Percentiles rank a stretch among this genome's conserved stretches.
Conservation (phyloP, 208 protist species). For the Leishmania major region DNA sequence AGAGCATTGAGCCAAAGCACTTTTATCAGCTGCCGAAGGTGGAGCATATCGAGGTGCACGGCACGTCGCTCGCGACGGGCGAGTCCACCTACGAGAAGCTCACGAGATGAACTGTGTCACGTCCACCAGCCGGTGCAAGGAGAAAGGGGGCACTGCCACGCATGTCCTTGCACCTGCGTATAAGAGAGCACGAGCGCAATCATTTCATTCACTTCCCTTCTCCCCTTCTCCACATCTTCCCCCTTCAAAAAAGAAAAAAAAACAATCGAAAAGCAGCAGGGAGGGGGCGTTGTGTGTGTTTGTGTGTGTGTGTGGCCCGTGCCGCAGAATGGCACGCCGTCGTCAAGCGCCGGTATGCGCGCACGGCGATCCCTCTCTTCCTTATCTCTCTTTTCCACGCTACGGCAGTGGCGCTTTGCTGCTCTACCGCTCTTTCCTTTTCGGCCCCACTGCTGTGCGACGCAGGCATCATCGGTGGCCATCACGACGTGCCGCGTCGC, state of each 20-base stretch:
- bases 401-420: neutral
- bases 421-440: neutral
- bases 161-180: neutral
- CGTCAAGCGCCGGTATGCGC: neutral
- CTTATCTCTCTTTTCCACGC: neutral
- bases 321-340: neutral
- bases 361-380: no score
- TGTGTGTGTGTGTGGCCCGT: neutral
- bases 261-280: neutral
- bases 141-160: neutral
- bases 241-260: no score
- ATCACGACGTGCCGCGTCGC: no score
- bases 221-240: neutral
- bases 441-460: neutral
- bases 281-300: neutral
- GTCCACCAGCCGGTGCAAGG: neutral
- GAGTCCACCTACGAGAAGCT: slow-evolving; percentile 40
- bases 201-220: neutral
- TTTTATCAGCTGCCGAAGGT: slow-evolving; percentile 80
- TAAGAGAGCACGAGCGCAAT: neutral
- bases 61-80: slow-evolving; percentile 58
- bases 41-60: slow-evolving; percentile 75
- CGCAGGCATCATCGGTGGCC: neutral
- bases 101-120: slow-evolving; percentile 1
- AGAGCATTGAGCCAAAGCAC: slow-evolving; percentile 72